Evolutionary conservation across 371 early-diverging fungal genomes (phyloP), one percentile per base, ranked within the genome.

Genomic region (Mortierella sp.): DNA sequence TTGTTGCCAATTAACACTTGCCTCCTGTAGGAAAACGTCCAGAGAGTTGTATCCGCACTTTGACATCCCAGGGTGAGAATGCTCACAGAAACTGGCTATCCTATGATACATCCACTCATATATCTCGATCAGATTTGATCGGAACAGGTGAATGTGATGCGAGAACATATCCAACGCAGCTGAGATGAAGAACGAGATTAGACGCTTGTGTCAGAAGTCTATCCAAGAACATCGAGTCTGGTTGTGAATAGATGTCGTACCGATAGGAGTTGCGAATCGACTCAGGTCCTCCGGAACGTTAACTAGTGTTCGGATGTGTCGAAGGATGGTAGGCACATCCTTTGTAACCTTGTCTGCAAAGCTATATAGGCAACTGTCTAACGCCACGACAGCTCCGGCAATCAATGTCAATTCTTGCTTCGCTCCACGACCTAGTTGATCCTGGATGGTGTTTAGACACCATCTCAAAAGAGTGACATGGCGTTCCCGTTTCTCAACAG

Each of bases 161-260:
- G 65, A 61, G 38, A 93, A 79, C 8, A 93, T 60, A 7, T 81
- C 69, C 43, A 91, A 42, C 1, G 87, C 91, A 48, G 90, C 89
- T 83, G 72, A 46, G 10, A 34, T 7, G 34, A 7, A 41, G 54
- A 58, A 30, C 18, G 23, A 54, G 51, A 42, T 52, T 21, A 39
- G 41, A 42, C n/a, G 7, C 2, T 9, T 7, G 46, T 12, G 10
- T 46, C 6, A 46, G 46, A n/a, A 46, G 19, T 21, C 13, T 14
- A n/a, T n/a, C 46, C n/a, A n/a, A n/a, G 4, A 45, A 8, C 48
- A 46, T 34, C 13, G 13, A 18, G 27, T 21, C 24, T n/a, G 31
- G 3, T 21, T 3, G 30, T 26, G 26, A 49, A 39, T 42, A n/a
- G 28, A 50, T 10, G 21, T 19, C 39, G 8, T 82, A 87, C 87